Conservation (phyloP, 805 yeast genomes). For the Spathaspora girioi region DNA sequence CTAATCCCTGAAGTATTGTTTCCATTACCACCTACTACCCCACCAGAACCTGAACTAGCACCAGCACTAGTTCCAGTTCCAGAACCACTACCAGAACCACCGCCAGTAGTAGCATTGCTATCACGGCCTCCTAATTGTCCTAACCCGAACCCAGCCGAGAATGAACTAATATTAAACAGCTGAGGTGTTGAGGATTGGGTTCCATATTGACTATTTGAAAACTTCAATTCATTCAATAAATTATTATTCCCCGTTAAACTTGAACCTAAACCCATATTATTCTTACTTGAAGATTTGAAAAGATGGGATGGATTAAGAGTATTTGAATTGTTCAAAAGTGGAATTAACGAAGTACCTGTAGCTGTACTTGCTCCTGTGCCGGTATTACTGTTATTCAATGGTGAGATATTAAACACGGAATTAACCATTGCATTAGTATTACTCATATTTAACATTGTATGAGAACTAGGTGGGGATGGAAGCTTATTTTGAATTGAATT, state of each 20-base stretch:
- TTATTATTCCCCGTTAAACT: not conserved
- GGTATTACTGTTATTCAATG: not conserved
- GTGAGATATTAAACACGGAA: not conserved
- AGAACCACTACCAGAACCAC: not conserved
- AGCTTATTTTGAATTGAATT: conserved; percentile 32
- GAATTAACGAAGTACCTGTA: not conserved
- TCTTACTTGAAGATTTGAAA: not conserved
- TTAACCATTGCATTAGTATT: not conserved
- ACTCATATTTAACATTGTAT: not conserved
- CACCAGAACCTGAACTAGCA: not conserved
- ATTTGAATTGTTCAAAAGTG: not conserved
- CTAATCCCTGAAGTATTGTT: not conserved
- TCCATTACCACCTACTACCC: not conserved
- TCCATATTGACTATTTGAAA: conserved; percentile 1
- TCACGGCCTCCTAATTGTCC: not conserved
- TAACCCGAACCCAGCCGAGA: not conserved
- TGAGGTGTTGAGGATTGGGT: not conserved
- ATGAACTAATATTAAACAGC: not conserved
- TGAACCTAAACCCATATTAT: not conserved
- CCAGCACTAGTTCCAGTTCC: not conserved
- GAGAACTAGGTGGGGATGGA: conserved; percentile 21
- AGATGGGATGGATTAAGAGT: conserved; percentile 2
- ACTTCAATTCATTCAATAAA: conserved; percentile 1
- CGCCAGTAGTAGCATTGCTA: not conserved
- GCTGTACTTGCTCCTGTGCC: not conserved